Evolutionary conservation across 2,329 filamentous ascomycete genomes (phyloP).

Genomic region (Pseudocercospora cruenta): DNA sequence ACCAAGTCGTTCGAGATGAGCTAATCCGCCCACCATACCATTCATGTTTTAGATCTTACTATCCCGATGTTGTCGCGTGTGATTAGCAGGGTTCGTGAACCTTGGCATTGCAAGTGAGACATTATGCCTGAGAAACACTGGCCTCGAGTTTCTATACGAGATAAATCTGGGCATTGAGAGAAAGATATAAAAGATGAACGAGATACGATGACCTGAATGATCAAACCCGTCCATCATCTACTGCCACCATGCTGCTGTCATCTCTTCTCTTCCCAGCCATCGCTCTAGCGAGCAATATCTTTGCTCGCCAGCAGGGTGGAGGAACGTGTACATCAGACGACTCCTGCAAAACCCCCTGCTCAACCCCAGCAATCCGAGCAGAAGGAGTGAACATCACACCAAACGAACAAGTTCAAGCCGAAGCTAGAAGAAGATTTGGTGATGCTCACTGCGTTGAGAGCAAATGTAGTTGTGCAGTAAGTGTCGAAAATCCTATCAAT

Average conservation of each 20-base stretch:
- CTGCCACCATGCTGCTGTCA: conserved; percentile 2
- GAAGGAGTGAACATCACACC: conserved; percentile 19
- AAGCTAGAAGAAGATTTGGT: conserved; percentile 19
- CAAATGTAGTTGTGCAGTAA: conserved; percentile 17
- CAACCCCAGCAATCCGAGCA: not conserved
- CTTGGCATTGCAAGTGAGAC: not conserved
- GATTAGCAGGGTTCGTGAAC: not conserved
- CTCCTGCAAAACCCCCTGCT: conserved; percentile 19
- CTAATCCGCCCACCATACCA: no score
- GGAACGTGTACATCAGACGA: conserved; percentile 22
- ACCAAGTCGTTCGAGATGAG: no score
- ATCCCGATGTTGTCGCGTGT: conserved; percentile 5
- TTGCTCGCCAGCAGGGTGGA: conserved; percentile 8
- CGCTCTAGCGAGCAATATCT: conserved; percentile 11
- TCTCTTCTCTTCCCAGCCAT: conserved; percentile 12
- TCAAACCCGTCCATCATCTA: not conserved
- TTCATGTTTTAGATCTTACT: no score
- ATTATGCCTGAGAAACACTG: not conserved
- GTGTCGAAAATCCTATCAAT: conserved; percentile 3
- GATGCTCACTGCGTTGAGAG: conserved; percentile 17
- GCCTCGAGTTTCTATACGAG: not conserved
- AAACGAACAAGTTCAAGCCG: conserved; percentile 18
- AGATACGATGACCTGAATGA: not conserved
- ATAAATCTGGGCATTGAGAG: not conserved
- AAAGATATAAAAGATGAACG: not conserved